Evolutionary conservation across 1,284 basidiomycete species (phyloP), one percentile per base, ranked within the genome.

Genomic region (Leccinum fallax): DNA sequence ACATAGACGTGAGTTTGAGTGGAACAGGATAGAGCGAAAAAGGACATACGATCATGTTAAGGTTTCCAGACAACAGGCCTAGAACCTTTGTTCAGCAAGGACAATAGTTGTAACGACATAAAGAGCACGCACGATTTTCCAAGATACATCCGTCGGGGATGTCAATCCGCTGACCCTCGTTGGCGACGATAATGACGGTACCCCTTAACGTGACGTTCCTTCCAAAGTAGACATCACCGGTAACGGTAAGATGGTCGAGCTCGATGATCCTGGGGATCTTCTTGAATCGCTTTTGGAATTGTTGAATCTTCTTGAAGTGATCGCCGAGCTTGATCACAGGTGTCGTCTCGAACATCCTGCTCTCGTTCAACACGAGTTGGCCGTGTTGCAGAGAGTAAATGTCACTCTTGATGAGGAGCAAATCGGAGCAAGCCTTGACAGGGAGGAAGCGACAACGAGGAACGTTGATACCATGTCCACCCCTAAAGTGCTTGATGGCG

Each of bases 271-370:
- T 91, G 57, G 97, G 96, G 69, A 98, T 97, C 78, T 91, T 93
- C 87, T 96, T 97, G 90, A 97, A 97, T 55, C 95, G 86, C 80
- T 95, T 96, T 82, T 98, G 94, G 86, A 98, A 98, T 76, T 95
- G 90, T 70, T 93, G 91, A 61, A 98, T 97, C 85, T 93, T 92
- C 82, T 92, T 92, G 80, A 92, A 93, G 75, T 93, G 90, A 76
- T 97, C 94, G 58, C 96, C 95, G 52, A 98, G 87, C 83, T 98
- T 98, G 83, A 99, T 94, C 61, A 98, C 97, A 26, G 97, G 97
- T 3, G 95, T 98, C 52, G 91, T 94, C 76, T 89, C 90, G 77
- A 98, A 98, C 87, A 96, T 93, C 72, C 95, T 81, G 61, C 87
- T 84, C 70, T 90, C 87, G 77, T 94, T 95, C 85, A 98, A 92